Conservation (phyloP, 108 stramenopile species). For the Fistulifera pelliculosa region DNA sequence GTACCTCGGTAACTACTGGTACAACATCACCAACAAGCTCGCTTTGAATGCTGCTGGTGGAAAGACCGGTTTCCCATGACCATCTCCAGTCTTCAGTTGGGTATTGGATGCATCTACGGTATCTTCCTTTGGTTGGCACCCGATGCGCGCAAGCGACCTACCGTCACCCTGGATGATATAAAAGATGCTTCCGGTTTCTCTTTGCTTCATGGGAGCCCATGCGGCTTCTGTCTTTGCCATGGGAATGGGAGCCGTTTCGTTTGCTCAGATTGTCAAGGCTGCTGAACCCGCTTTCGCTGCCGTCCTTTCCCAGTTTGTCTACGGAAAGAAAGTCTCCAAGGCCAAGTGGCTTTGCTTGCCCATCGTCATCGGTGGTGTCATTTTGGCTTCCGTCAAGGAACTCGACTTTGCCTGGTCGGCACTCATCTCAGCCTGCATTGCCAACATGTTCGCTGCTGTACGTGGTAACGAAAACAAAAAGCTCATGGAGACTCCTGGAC, state of each 20-base stretch:
- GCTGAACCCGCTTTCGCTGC: slow-evolving; percentile 91
- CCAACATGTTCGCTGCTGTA: slow-evolving; percentile 88
- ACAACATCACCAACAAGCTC: slow-evolving; percentile 89
- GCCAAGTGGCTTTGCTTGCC: slow-evolving; percentile 93
- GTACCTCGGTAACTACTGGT: slow-evolving; percentile 92
- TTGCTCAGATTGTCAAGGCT: slow-evolving; percentile 93
- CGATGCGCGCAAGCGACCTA: slow-evolving; percentile 68
- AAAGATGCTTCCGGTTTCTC: slow-evolving; percentile 85
- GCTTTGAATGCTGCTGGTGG: slow-evolving; percentile 84
- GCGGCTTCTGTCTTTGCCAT: slow-evolving; percentile 86
- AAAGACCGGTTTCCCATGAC: slow-evolving; percentile 87
- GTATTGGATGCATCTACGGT: slow-evolving; percentile 78
- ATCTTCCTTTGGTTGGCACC: slow-evolving; percentile 88
- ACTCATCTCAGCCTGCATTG: slow-evolving; percentile 81
- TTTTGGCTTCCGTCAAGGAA: slow-evolving; percentile 87
- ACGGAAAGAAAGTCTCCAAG: slow-evolving; percentile 75
- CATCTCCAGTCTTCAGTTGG: slow-evolving; percentile 78
- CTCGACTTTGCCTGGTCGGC: slow-evolving; percentile 88
- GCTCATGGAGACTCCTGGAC: slow-evolving; percentile 82
- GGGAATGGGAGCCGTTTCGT: slow-evolving; percentile 87
- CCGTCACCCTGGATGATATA: slow-evolving; percentile 69
- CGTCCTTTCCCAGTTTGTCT: slow-evolving; percentile 81
- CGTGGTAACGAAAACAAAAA: slow-evolving; percentile 95
- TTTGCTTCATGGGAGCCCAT: slow-evolving; percentile 91
- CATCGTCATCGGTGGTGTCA: slow-evolving; percentile 88